Percentiles rank a stretch among this genome's conserved stretches.
phyloP scores from a whole-genome alignment of 139 green algal species.

The Coccomyxa sp. region DNA sequence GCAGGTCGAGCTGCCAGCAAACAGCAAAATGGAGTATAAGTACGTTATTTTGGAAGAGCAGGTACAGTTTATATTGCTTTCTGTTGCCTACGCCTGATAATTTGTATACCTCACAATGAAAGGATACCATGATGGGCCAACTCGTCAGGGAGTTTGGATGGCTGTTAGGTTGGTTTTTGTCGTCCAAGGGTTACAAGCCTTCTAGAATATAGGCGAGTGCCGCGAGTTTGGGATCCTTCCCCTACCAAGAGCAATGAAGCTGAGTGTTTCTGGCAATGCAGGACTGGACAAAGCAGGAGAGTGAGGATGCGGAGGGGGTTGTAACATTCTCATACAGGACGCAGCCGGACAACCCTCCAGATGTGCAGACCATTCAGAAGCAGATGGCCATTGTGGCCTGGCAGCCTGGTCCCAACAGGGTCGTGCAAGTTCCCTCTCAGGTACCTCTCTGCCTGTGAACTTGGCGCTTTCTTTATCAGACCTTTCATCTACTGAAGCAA shows the following conservation, averaged over 20 bases:
- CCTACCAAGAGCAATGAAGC: too few species aligned
- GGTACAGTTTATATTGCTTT: slow-evolving; percentile 23
- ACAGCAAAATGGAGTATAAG: slow-evolving; percentile 88
- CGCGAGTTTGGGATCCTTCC: too few species aligned
- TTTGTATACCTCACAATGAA: too few species aligned
- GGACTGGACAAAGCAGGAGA: slow-evolving; percentile 82
- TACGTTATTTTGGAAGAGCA: slow-evolving; percentile 93
- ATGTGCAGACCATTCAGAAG: slow-evolving; percentile 80
- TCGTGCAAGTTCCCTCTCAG: slow-evolving; percentile 73
- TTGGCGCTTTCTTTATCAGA: background rate
- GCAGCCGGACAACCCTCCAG: slow-evolving; percentile 66
- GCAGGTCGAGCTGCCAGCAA: slow-evolving; percentile 77
- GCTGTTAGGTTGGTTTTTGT: too few species aligned
- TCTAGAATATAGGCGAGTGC: too few species aligned
- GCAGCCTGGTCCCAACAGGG: slow-evolving; percentile 85
- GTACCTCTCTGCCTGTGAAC: slow-evolving; percentile 19
- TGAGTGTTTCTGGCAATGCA: slow-evolving; percentile 21
- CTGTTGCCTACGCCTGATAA: too few species aligned
- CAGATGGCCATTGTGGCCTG: slow-evolving; percentile 94
- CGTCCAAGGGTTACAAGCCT: too few species aligned
- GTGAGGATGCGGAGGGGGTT: slow-evolving; percentile 70
- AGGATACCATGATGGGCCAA: background rate
- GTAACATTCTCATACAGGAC: slow-evolving; percentile 76
- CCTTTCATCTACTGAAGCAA: background rate
- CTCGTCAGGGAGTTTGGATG: too few species aligned